Percentiles rank a stretch among this genome's conserved stretches.
phyloP scores from a whole-genome alignment of 2,329 filamentous ascomycete genomes.

The Torrubiella hemipterigena region DNA sequence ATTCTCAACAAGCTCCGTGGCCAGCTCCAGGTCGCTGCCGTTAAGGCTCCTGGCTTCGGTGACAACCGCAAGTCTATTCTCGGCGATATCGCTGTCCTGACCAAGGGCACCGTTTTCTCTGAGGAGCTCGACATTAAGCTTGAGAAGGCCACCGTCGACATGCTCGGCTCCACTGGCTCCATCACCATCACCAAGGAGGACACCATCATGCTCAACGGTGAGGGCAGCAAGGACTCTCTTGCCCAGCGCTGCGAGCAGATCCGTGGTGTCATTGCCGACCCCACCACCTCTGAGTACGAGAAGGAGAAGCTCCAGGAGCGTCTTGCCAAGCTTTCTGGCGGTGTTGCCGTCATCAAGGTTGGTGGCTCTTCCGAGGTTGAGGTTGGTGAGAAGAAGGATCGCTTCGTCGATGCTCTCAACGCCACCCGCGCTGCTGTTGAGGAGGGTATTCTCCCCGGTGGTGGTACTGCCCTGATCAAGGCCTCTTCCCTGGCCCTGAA shows the following conservation, averaged over 20 bases:
- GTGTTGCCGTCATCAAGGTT: constrained; percentile 99
- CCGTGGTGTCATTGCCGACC: constrained; percentile 88
- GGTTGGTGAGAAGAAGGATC: constrained; percentile 99
- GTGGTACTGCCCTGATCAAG: constrained; percentile 97
- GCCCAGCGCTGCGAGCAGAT: constrained; percentile 98
- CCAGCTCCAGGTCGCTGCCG: constrained; percentile 94
- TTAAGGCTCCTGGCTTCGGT: constrained; percentile 98
- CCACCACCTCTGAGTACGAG: constrained; percentile 95
- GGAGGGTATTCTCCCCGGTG: constrained; percentile 97
- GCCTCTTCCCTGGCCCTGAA: constrained; percentile 80
- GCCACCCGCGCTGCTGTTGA: constrained; percentile 96
- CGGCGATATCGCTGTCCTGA: constrained; percentile 88
- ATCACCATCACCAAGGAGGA: constrained; percentile 99
- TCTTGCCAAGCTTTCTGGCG: constrained; percentile 96
- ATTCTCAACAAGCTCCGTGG: constrained; percentile 99
- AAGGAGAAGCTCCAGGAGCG: constrained; percentile 99
- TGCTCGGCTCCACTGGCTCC: constrained; percentile 93
- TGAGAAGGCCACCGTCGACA: constrained; percentile 90
- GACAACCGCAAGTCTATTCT: constrained; percentile 99
- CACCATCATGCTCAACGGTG: constrained; percentile 95
- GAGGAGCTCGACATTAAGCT: constrained; percentile 99
- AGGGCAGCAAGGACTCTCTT: constrained; percentile 88
- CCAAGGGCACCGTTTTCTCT: constrained; percentile 94
- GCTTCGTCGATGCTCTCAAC: constrained; percentile 96
- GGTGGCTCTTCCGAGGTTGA: constrained; percentile 96